Evolutionary conservation across 495 filamentous ascomycete species (phyloP).

Genomic region (Polyplosphaeria fusca): DNA sequence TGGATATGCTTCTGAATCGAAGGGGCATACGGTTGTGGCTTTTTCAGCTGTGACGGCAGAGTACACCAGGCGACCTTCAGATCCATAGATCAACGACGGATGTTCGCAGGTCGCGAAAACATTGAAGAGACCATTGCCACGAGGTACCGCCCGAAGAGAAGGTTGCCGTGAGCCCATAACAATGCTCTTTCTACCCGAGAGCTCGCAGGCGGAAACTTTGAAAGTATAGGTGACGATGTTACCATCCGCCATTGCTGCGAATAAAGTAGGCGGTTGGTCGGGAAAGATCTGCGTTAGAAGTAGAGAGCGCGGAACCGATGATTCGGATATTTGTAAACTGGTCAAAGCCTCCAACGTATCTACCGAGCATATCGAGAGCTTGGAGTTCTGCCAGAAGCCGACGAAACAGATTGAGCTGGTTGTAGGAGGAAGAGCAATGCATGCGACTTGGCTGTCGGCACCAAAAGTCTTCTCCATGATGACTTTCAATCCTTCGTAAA

Average conservation of each 20-base stretch:
- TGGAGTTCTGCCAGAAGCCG: constrained; percentile 79
- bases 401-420: constrained; percentile 60
- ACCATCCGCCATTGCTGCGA: constrained; percentile 93
- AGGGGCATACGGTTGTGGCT: constrained; percentile 72
- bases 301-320: constrained; percentile 73
- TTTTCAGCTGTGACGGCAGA: constrained; percentile 93
- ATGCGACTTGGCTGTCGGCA: constrained; percentile 73
- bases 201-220: constrained; percentile 52
- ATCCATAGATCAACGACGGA: constrained; percentile 85
- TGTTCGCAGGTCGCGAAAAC: constrained; percentile 94
- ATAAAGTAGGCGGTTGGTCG: constrained; percentile 66
- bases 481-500: constrained; percentile 56
- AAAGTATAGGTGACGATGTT: constrained; percentile 82
- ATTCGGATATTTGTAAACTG: constrained; percentile 54
- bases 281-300: constrained; percentile 69
- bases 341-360: constrained; percentile 61
- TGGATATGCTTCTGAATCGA: constrained; percentile 78
- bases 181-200: constrained; percentile 73
- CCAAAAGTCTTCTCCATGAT: constrained; percentile 58
- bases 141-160: constrained; percentile 71
- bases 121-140: constrained; percentile 62
- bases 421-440: constrained; percentile 63
- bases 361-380: constrained; percentile 51
- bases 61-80: constrained; percentile 84
- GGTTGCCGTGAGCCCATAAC: constrained; percentile 84